Percentiles rank a stretch among this genome's conserved stretches.
phyloP scores from a whole-genome alignment of 2,329 filamentous ascomycete genomes.

The Apiospora sp. region DNA sequence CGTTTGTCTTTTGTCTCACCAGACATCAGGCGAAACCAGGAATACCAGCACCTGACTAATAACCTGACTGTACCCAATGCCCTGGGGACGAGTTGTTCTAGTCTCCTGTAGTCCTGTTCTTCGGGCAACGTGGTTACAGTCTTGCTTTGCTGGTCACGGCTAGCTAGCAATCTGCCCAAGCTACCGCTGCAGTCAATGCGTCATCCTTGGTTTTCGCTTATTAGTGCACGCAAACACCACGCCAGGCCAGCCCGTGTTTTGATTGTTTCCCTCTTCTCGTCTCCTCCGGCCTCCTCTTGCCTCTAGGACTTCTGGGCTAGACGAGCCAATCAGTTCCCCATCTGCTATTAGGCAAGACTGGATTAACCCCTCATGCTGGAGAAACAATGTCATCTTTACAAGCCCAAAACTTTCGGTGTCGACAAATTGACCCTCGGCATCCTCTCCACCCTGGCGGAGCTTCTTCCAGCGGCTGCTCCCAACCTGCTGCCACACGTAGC shows the following conservation, averaged over 20 bases:
- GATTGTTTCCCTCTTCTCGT: neutral
- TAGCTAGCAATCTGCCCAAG: neutral
- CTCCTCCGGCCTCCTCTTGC: neutral
- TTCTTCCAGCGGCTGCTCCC: neutral
- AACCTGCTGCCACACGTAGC: slow-evolving; percentile 7
- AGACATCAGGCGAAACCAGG: slow-evolving; percentile 19
- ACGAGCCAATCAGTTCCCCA: neutral
- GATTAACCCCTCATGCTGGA: neutral
- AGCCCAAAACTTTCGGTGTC: neutral
- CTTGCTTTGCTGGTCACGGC: slow-evolving; percentile 17
- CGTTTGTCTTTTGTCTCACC: slow-evolving; percentile 20
- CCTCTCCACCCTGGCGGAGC: neutral
- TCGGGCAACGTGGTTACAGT: slow-evolving; percentile 16
- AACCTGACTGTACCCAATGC: slow-evolving; percentile 1
- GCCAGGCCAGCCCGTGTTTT: neutral
- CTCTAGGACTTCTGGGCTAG: neutral
- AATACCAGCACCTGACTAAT: slow-evolving; percentile 19
- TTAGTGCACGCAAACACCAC: neutral
- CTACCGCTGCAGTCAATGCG: slow-evolving; percentile 11
- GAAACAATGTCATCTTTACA: slow-evolving; percentile 1
- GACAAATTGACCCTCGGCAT: neutral
- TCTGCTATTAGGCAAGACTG: neutral
- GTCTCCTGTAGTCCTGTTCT: neutral
- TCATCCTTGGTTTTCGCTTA: slow-evolving; percentile 16
- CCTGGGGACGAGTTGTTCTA: neutral